Evolutionary conservation across 164 flowering plant species (phyloP).

Genomic region (Sextonia rubra): DNA sequence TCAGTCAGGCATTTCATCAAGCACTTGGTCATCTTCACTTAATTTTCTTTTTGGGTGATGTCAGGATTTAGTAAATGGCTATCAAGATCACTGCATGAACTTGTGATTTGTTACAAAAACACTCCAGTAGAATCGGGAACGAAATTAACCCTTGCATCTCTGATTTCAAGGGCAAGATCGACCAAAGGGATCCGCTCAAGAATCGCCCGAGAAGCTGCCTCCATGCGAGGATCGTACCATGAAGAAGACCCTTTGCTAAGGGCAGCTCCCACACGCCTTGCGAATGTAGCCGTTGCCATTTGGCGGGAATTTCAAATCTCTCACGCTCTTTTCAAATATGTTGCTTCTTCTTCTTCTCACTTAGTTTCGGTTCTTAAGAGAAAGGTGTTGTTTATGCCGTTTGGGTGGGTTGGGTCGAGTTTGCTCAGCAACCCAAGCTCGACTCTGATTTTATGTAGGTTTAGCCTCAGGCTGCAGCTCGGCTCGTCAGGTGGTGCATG

Average conservation of each 20-base stretch:
- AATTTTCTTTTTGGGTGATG: no score
- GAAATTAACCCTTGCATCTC: conserved; percentile 72
- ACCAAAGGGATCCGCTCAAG: conserved; percentile 58
- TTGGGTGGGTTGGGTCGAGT: no score
- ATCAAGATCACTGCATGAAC: no score
- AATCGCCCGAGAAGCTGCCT: conserved; percentile 73
- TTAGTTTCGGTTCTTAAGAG: no score
- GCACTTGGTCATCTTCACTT: conserved; percentile 6
- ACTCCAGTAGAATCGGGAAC: background rate
- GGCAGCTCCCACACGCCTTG: conserved; percentile 30
- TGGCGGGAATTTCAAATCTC: background rate
- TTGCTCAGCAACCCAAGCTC: no score
- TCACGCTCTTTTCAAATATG: no score
- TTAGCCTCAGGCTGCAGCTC: no score
- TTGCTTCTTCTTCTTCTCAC: no score
- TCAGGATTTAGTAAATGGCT: no score
- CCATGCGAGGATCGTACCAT: conserved; percentile 80
- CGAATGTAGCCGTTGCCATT: conserved; percentile 30
- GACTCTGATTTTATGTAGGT: no score
- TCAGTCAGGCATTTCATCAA: conserved; percentile 38
- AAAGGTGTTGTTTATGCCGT: no score
- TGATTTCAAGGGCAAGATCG: conserved; percentile 66
- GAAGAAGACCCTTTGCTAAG: conserved; percentile 27
- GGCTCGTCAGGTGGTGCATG: no score
- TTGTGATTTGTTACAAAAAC: background rate